These are phyloP conservation scores for Articulospora tetracladia DNA, from an alignment of 495 filamentous ascomycete genomes.

Conservation along the genomic window DNA sequence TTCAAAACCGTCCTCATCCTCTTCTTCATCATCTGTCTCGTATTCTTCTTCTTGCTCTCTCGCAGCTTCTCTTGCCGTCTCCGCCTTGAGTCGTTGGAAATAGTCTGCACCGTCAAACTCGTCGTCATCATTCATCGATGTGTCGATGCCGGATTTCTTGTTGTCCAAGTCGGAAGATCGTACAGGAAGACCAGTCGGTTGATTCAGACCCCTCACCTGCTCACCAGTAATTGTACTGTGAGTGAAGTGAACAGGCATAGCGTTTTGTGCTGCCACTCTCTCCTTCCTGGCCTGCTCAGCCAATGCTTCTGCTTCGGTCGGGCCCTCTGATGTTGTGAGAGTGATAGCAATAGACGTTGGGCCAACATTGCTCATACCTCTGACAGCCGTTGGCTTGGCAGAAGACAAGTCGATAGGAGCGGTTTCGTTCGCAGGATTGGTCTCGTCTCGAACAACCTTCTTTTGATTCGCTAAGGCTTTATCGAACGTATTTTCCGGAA, in stretches of 20 bases:
- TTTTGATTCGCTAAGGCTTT: constrained; percentile 59
- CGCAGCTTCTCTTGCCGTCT: constrained; percentile 43
- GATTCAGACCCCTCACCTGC: constrained; percentile 25
- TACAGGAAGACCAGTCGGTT: constrained; percentile 22
- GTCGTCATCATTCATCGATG: constrained; percentile 24
- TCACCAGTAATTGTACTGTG: constrained; percentile 70
- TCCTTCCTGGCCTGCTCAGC: constrained; percentile 72
- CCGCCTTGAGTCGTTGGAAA: constrained; percentile 47
- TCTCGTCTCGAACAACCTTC: constrained; percentile 56
- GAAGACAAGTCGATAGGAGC: constrained; percentile 40
- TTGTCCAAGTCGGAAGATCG: constrained; percentile 47
- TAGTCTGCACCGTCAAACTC: constrained; percentile 45
- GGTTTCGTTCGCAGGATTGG: constrained; percentile 52
- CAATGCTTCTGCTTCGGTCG: constrained; percentile 67
- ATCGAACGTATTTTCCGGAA: constrained; percentile 87
- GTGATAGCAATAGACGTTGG: constrained; percentile 72
- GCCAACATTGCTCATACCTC: constrained; percentile 61
- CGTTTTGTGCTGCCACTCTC: constrained; percentile 75
- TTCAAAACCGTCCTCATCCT: constrained; percentile 44
- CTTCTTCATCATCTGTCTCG: constrained; percentile 46
- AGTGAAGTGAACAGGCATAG: constrained; percentile 84
- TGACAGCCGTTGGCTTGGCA: constrained; percentile 61
- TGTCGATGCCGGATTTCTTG: constrained; percentile 33
- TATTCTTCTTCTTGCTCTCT: constrained; percentile 43
- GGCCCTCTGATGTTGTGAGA: constrained; percentile 70